Percentiles rank a stretch among this genome's conserved stretches.
phyloP scores from a whole-genome alignment of 2,329 filamentous ascomycete genomes.

The Colletotrichum sp. region DNA sequence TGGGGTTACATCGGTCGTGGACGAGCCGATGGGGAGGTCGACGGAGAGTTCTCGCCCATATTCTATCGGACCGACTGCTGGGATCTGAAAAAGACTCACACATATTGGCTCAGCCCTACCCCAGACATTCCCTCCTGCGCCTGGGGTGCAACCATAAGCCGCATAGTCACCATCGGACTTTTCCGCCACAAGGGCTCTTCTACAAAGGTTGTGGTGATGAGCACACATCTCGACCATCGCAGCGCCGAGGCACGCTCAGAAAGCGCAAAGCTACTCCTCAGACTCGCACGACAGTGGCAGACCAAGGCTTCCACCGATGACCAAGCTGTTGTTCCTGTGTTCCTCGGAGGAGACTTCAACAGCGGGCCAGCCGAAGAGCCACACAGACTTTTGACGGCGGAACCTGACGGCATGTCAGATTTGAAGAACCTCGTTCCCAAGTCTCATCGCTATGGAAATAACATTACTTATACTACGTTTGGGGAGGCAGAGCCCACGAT shows the following conservation, averaged over 20 bases:
- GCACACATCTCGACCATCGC: constrained; percentile 72
- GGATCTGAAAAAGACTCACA: constrained; percentile 62
- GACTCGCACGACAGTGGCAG: constrained; percentile 47
- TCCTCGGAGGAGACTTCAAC: constrained; percentile 75
- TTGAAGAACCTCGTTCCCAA: constrained; percentile 46
- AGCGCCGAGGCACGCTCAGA: constrained; percentile 60
- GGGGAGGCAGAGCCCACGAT: constrained; percentile 47
- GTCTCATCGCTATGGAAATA: constrained; percentile 57
- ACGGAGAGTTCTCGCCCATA: constrained; percentile 81
- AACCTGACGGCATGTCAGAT: constrained; percentile 52
- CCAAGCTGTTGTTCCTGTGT: constrained; percentile 45
- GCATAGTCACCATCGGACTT: constrained; percentile 67
- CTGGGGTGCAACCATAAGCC: constrained; percentile 67
- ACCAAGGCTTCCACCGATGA: not conserved
- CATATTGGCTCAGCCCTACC: constrained; percentile 78
- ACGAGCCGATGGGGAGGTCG: constrained; percentile 65
- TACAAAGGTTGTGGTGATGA: constrained; percentile 61
- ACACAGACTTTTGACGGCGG: constrained; percentile 58
- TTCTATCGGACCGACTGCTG: constrained; percentile 71
- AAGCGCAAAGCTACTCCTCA: constrained; percentile 62
- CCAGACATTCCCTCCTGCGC: constrained; percentile 71
- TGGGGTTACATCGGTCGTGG: constrained; percentile 71
- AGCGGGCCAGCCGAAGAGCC: constrained; percentile 63
- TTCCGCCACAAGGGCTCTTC: constrained; percentile 60
- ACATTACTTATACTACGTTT: constrained; percentile 71